Base-by-base conservation (phyloP, 2,329 filamentous ascomycete species). In the Grosmannia penicillata region DNA sequence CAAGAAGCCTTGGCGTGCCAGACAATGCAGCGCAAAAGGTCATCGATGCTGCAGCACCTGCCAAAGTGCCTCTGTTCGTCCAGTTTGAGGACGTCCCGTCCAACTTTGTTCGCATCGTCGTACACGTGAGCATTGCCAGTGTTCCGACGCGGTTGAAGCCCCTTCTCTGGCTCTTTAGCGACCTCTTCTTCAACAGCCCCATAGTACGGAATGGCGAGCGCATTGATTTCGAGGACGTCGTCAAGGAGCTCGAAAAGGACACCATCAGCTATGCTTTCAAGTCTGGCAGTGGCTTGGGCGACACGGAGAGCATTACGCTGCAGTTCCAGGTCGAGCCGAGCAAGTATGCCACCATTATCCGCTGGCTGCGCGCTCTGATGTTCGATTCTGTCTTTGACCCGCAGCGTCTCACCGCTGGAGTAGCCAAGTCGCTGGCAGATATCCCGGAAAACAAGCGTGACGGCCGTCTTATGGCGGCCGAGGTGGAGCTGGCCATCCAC, bases 21-120 rank as follows among this genome's bases (percentile, higher is more conserved):
- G 60, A 76, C 23, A 89, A 84, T 47, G 56, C 69, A 4, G 73
- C 84, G 5, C 91, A 98, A 56, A 68, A 75, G 43, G 59, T 78
- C 35, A 74, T 98, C 35, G 83, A 96, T 53, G 63, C 68, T 13
- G 74, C 84, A 29, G 66, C 70, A 4, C 22, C 43, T 1, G 43
- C 32, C 27, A 47, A 62, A 15, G 65, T 62, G 7, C 55, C 78
- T n/a, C 63, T 96, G 3, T 98, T 95, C 58, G 69, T 98, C n/a
- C 89, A 98, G 58, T 98, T 93, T 47, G 91, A 98, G 58, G 79
- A 94, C 51, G 86, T 96, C 13, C 79, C 81, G 3, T 93, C 84
- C 42, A 93, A 85, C 53, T 98, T 98, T 55, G 85, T 93, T 7
- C 81, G 89, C 49, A 70, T 96, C 41, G 79, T 75, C 34, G 59